These are phyloP conservation scores for Kokia cookei DNA, from an alignment of 441 rosid species.

Conservation along the genomic window DNA sequence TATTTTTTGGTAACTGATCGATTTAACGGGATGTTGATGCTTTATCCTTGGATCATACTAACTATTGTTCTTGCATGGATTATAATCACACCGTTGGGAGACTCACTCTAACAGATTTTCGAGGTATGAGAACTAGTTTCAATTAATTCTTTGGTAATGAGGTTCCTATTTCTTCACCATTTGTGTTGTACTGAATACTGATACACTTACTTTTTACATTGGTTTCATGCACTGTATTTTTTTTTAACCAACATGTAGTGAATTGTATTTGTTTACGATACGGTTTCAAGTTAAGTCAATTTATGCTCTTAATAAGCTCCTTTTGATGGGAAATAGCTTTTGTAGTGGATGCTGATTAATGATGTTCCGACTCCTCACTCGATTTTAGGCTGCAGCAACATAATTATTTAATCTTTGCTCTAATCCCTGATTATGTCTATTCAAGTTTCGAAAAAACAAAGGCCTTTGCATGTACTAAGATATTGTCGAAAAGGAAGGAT, in stretches of 20 bases:
- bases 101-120: slow-evolving; percentile 22
- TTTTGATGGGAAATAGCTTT: neutral
- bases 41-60: neutral
- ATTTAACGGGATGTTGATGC: slow-evolving; percentile 14
- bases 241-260: neutral
- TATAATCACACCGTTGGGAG: slow-evolving; percentile 16
- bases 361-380: neutral
- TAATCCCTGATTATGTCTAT: too few species aligned
- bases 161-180: slow-evolving; percentile 15
- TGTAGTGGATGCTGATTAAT: neutral
- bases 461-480: neutral
- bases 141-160: slow-evolving; percentile 32
- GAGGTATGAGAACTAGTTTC: slow-evolving; percentile 26
- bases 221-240: neutral
- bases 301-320: neutral
- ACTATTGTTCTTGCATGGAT: slow-evolving; percentile 10
- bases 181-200: slow-evolving; percentile 10
- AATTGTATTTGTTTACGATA: neutral
- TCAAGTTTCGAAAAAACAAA: neutral
- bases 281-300: neutral
- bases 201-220: slow-evolving; percentile 6
- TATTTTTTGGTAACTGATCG: slow-evolving; percentile 12
- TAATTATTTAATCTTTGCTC: neutral
- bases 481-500: neutral
- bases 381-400: neutral